phyloP scores from a whole-genome alignment of 208 protist species.

The Giardia duodenalis region DNA sequence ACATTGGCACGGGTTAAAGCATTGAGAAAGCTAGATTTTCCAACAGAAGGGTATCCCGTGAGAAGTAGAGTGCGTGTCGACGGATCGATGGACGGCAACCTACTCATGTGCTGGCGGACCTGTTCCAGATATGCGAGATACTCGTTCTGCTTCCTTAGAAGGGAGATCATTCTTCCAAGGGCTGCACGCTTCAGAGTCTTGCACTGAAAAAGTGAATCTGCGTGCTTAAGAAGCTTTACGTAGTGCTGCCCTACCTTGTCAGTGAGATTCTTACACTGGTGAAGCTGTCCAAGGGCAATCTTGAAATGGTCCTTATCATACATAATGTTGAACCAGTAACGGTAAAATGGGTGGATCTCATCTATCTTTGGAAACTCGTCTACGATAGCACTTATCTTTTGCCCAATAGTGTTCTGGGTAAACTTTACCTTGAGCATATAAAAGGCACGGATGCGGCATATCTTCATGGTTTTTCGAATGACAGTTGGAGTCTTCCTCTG shows the following conservation, averaged over 20 bases:
- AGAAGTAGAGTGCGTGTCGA: constrained; percentile 87
- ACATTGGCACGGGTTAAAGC: constrained; percentile 96
- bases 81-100: constrained; percentile 96
- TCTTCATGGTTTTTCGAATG: constrained; percentile 92
- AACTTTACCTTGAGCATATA: constrained; percentile 75
- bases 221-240: constrained; percentile 94
- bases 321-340: constrained; percentile 97
- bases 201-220: constrained; percentile 96
- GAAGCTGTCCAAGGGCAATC: constrained; percentile 94
- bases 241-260: constrained; percentile 92
- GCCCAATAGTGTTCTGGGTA: constrained; percentile 55
- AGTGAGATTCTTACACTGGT: constrained; percentile 78
- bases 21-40: constrained; percentile 99
- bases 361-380: constrained; percentile 81
- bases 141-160: constrained; percentile 79
- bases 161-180: constrained; percentile 88
- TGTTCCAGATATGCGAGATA: constrained; percentile 94
- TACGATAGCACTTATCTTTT: constrained; percentile 84
- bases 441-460: constrained; percentile 91
- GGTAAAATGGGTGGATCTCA: constrained; percentile 99
- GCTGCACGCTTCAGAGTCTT: constrained; percentile 98
- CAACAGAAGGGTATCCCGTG: constrained; percentile 96
- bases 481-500: constrained; percentile 98
- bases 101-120: constrained; percentile 95
- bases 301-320: constrained; percentile 99